A percentile compares a stretch with the other conserved stretches of the same genome.
phyloP scores from a whole-genome alignment of 2,329 filamentous ascomycete species.

The Aspergillaceae sp. region DNA sequence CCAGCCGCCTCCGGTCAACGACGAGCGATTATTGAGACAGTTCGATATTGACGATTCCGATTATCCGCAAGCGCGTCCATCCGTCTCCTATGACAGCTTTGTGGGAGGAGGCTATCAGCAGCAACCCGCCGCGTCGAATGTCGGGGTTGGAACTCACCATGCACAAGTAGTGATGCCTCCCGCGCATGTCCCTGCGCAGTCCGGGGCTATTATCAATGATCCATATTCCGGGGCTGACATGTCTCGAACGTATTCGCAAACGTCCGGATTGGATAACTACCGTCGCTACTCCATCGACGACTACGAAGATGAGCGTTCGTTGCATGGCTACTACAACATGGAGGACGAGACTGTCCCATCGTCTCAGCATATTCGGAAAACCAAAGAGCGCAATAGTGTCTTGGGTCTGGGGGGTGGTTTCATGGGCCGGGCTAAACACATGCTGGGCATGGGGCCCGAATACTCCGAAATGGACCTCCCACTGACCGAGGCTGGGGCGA shows the following conservation, averaged over 20 bases:
- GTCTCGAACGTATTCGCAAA: conserved; percentile 57
- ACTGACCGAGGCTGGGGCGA: conserved; percentile 65
- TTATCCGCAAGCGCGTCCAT: conserved; percentile 61
- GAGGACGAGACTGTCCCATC: conserved; percentile 49
- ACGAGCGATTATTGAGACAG: conserved; percentile 68
- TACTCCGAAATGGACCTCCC: conserved; percentile 99
- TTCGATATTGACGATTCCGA: conserved; percentile 63
- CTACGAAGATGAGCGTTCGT: conserved; percentile 66
- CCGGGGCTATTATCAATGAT: conserved; percentile 28
- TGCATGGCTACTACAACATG: conserved; percentile 53
- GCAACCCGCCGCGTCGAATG: conserved; percentile 43
- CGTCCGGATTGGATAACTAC: conserved; percentile 77
- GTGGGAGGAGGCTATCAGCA: conserved; percentile 51
- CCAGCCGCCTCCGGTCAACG: conserved; percentile 67
- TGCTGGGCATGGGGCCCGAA: conserved; percentile 72
- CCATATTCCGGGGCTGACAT: conserved; percentile 30
- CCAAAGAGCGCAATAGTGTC: conserved; percentile 79
- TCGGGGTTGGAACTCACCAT: conserved; percentile 28
- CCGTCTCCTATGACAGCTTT: conserved; percentile 90
- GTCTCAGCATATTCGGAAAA: conserved; percentile 44
- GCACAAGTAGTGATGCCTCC: conserved; percentile 23
- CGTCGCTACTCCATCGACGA: conserved; percentile 85
- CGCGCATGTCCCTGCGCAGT: conserved; percentile 18
- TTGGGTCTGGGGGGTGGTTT: conserved; percentile 78
- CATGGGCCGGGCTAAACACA: conserved; percentile 78